Evolutionary conservation across 164 flowering plant species (phyloP).

Genomic region (Litsea cubeba): DNA sequence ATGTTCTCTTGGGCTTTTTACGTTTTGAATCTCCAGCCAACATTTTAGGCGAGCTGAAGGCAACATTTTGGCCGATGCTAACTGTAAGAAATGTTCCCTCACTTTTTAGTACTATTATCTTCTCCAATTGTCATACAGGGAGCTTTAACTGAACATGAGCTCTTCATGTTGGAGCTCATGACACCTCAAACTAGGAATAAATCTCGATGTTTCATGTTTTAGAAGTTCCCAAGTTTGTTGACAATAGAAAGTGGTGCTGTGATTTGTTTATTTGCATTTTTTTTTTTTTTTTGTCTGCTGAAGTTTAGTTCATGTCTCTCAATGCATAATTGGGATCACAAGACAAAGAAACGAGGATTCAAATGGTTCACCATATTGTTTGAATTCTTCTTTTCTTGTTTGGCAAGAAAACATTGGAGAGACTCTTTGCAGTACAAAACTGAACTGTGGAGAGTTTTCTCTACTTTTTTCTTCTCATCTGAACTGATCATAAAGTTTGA

Average conservation of each 20-base stretch:
- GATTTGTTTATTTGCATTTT: neutral
- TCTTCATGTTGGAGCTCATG: neutral
- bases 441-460: too few relatives aligned
- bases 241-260: neutral
- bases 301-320: neutral
- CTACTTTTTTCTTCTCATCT: too few relatives aligned
- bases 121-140: neutral
- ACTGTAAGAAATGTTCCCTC: constrained; percentile 47
- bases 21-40: constrained; percentile 61
- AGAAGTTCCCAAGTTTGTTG: neutral
- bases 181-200: neutral
- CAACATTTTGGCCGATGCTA: constrained; percentile 83
- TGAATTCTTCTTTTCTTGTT: neutral
- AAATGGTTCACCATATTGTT: neutral
- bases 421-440: too few relatives aligned
- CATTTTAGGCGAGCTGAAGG: constrained; percentile 52
- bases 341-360: neutral
- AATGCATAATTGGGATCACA: neutral
- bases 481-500: too few relatives aligned
- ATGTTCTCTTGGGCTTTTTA: constrained; percentile 55
- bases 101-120: neutral
- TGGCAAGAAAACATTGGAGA: neutral
- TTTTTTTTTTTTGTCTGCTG: neutral
- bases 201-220: neutral
- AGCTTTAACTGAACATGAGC: neutral